Percentiles rank a stretch among this genome's conserved stretches.
Evolutionary conservation across 768 basidiomycete genomes (phyloP).

Genomic region (Podaxis sp.): DNA sequence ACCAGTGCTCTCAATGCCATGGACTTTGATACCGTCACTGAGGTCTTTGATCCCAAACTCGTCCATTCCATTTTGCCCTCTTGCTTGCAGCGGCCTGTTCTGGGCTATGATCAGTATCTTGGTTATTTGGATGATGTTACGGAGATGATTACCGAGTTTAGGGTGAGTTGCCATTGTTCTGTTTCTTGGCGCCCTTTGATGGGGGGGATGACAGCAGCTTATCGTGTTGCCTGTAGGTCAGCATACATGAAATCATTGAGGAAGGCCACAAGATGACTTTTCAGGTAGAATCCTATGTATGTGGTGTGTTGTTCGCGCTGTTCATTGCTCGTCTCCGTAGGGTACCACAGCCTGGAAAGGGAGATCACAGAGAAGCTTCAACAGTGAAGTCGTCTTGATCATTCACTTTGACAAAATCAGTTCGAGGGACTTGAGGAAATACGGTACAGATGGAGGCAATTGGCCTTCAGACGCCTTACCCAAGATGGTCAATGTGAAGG

Average conservation of each 20-base stretch:
- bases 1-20: conserved; percentile 26
- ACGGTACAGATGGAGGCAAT: background rate
- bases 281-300: conserved; percentile 23
- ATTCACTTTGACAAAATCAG: conserved; percentile 14
- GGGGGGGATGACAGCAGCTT: background rate
- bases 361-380: conserved; percentile 20
- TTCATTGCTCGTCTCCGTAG: conserved; percentile 12
- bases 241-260: conserved; percentile 28
- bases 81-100: conserved; percentile 28
- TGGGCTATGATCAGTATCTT: conserved; percentile 29
- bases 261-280: conserved; percentile 24
- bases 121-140: conserved; percentile 25
- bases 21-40: conserved; percentile 24
- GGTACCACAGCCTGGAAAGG: conserved; percentile 23
- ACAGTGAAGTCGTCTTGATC: conserved; percentile 22
- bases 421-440: background rate
- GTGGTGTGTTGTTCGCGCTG: background rate
- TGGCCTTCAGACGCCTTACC: conserved; percentile 9
- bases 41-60: conserved; percentile 28
- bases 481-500: conserved; percentile 15
- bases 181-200: background rate
- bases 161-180: conserved; percentile 19
- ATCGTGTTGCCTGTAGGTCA: conserved; percentile 17
- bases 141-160: conserved; percentile 22
- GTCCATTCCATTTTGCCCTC: conserved; percentile 32